Evolutionary conservation across 2,329 filamentous ascomycete genomes (phyloP), one percentile per base, ranked within the genome.

Genomic region (Fusarium sp.): DNA sequence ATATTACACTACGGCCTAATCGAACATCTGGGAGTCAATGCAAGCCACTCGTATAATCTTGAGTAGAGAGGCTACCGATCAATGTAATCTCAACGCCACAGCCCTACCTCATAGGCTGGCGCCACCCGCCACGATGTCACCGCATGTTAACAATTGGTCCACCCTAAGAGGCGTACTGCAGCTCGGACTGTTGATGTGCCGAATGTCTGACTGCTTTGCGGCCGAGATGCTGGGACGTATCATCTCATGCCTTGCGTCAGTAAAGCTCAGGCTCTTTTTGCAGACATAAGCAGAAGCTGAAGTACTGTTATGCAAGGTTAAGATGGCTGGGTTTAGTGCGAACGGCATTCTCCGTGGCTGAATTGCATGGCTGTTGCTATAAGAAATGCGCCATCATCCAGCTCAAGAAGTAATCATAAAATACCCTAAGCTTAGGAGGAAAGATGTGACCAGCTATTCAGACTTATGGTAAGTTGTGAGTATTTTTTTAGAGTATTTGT

Each of bases 381-480:
- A 10, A 8, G 20, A 29, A 13, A 20, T 27, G 6, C 22, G 14
- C 7, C n/a, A 11, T 18, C 12, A 4, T 27, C 7, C n/a, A 22
- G n/a, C 15, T 33, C 29, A 17, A 13, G 5, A 4, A 20, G n/a
- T 25, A 8, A 11, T 29, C 7, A 39, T 22, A 10, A 20, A 20
- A 39, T 6, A 8, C 7, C 7, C 3, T n/a, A 9, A 22, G 4
- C 10, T 29, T 39, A 18, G n/a, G 10, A 20, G 8, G 2, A 11
- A 11, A 7, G 10, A 5, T 7, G 33, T 13, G 20, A 7, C 29
- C 20, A 10, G 29, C 11, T 18, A 2, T 12, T 33, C 15, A 18
- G 18, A 4, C 4, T 9, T 7, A 3, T 10, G 3, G 3, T 11
- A 22, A 2, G n/a, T 14, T 18, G 7, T 18, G n/a, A n/a, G n/a